These are phyloP conservation scores for Fomitiporia mediterranea DNA, from an alignment of 1,284 basidiomycete genomes.

Conservation along the genomic window DNA sequence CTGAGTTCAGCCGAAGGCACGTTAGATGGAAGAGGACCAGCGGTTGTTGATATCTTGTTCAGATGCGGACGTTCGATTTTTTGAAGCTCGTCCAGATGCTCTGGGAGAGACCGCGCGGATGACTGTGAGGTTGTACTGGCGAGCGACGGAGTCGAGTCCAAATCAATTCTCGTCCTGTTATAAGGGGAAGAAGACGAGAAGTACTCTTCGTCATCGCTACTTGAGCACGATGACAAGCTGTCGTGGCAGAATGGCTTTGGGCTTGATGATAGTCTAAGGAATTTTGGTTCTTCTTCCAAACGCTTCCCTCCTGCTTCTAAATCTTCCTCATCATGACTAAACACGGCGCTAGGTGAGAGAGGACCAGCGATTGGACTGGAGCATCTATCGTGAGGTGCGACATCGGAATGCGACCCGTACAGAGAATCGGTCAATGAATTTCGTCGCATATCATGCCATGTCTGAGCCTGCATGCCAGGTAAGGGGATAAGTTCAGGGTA, in stretches of 20 bases:
- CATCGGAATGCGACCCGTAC: not conserved
- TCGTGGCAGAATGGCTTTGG: slow-evolving; percentile 19
- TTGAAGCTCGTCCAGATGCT: not conserved
- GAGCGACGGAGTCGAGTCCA: slow-evolving; percentile 31
- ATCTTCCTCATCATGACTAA: slow-evolving; percentile 4
- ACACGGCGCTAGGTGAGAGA: slow-evolving; percentile 1
- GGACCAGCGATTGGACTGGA: slow-evolving; percentile 6
- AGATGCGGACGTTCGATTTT: not conserved
- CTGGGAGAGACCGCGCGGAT: slow-evolving; percentile 14
- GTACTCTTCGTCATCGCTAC: slow-evolving; percentile 28
- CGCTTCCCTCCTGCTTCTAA: not conserved
- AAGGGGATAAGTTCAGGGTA: slow-evolving; percentile 62
- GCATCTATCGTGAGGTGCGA: not conserved
- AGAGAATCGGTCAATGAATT: slow-evolving; percentile 7
- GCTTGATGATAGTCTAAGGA: not conserved
- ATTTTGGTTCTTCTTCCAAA: no score
- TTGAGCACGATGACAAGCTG: slow-evolving; percentile 19
- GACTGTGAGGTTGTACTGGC: slow-evolving; percentile 28
- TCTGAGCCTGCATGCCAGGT: slow-evolving; percentile 4
- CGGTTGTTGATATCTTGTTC: not conserved
- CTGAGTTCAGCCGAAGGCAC: not conserved
- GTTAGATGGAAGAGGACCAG: not conserved
- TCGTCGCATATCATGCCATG: no score
- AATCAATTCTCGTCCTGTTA: slow-evolving; percentile 37
- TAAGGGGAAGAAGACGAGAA: slow-evolving; percentile 34